phyloP scores from a whole-genome alignment of 2,329 filamentous ascomycete genomes.

The Hymenoscyphus fraxineus region DNA sequence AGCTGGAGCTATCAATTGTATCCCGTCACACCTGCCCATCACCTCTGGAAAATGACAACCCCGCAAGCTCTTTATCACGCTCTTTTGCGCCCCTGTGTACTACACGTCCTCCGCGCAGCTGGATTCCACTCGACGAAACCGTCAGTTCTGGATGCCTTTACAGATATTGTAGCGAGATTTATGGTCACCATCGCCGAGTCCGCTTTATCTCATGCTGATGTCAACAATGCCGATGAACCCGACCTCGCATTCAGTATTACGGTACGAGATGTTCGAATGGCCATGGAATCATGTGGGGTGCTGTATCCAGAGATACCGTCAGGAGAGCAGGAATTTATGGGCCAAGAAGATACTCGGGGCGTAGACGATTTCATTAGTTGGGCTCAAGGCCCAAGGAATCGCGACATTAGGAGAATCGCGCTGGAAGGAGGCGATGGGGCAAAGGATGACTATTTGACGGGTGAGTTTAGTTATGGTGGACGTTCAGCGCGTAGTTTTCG shows the following conservation, averaged over 20 bases:
- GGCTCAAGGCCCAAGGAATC: slow-evolving; percentile 70
- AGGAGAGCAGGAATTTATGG: slow-evolving; percentile 60
- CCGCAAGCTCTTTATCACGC: slow-evolving; percentile 61
- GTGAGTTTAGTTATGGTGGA: slow-evolving; percentile 37
- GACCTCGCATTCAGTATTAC: slow-evolving; percentile 57
- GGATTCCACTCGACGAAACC: slow-evolving; percentile 83
- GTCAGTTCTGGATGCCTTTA: slow-evolving; percentile 80
- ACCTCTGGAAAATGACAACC: slow-evolving; percentile 36
- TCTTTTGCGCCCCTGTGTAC: slow-evolving; percentile 78
- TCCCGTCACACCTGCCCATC: slow-evolving; percentile 4
- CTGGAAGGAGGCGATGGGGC: slow-evolving; percentile 63
- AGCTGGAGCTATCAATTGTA: background rate
- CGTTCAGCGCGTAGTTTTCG: background rate
- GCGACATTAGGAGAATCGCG: slow-evolving; percentile 77
- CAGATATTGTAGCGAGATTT: slow-evolving; percentile 81
- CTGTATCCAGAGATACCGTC: slow-evolving; percentile 65
- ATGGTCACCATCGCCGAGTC: slow-evolving; percentile 69
- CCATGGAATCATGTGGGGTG: slow-evolving; percentile 75
- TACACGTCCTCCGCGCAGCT: slow-evolving; percentile 87
- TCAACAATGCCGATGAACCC: slow-evolving; percentile 55
- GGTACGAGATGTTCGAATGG: slow-evolving; percentile 78
- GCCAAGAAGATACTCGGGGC: slow-evolving; percentile 73
- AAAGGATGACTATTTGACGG: slow-evolving; percentile 66
- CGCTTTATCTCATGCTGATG: slow-evolving; percentile 65
- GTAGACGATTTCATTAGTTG: slow-evolving; percentile 76